Conservation (phyloP, 1,284 basidiomycete species). For the Ustilago vetiveriae region DNA sequence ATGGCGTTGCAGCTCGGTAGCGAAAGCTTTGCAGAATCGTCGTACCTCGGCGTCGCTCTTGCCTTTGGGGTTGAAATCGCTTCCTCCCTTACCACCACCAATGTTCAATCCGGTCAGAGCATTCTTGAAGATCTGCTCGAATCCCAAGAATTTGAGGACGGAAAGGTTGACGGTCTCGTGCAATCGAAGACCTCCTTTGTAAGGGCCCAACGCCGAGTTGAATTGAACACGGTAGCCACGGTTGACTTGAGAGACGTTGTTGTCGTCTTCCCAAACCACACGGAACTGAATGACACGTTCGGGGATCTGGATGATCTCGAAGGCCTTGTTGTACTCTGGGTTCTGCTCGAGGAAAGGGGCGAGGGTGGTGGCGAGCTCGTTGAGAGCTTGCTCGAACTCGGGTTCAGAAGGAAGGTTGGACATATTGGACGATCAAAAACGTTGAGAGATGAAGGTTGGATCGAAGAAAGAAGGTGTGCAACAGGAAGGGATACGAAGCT, state of each 20-base stretch:
- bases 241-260: constrained; percentile 74
- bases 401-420: constrained; percentile 70
- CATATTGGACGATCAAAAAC: constrained; percentile 9
- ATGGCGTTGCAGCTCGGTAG: constrained; percentile 53
- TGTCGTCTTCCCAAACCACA: constrained; percentile 82
- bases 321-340: constrained; percentile 78
- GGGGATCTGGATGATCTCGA: constrained; percentile 78
- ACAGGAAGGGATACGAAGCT: no score
- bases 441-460: background rate
- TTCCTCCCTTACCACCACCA: constrained; percentile 74
- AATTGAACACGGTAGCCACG: constrained; percentile 82
- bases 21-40: constrained; percentile 72
- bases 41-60: constrained; percentile 81
- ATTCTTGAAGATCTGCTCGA: constrained; percentile 86
- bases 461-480: background rate
- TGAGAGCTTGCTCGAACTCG: constrained; percentile 75
- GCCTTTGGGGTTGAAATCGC: constrained; percentile 84
- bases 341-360: constrained; percentile 76
- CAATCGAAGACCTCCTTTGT: constrained; percentile 83
- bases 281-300: constrained; percentile 75
- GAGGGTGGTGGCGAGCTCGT: constrained; percentile 76
- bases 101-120: constrained; percentile 81
- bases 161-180: constrained; percentile 84
- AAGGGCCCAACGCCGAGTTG: constrained; percentile 83
- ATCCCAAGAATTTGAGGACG: constrained; percentile 85